Evolutionary conservation across 768 basidiomycete species (phyloP).

Genomic region (Rhizopogon vinicolor): DNA sequence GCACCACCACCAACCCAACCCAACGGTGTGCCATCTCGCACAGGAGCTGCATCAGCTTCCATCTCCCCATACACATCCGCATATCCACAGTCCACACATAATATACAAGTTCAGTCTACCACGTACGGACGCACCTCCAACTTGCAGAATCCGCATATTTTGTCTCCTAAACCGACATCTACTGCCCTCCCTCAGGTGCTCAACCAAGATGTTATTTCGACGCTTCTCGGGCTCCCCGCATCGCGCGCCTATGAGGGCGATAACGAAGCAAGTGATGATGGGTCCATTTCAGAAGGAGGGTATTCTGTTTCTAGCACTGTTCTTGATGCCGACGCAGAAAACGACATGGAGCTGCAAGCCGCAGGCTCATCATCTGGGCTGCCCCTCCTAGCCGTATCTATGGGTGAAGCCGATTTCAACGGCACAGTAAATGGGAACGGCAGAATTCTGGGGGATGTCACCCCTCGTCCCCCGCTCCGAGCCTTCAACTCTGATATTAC

Average conservation of each 20-base stretch:
- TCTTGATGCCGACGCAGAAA: constrained; percentile 23
- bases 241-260: constrained; percentile 49
- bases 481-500: constrained; percentile 30
- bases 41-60: background rate
- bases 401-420: constrained; percentile 12
- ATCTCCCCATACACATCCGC: constrained; percentile 16
- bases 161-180: constrained; percentile 53
- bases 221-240: constrained; percentile 52
- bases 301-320: constrained; percentile 40
- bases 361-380: constrained; percentile 28
- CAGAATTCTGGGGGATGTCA: constrained; percentile 45
- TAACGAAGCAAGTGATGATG: constrained; percentile 39
- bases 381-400: constrained; percentile 27
- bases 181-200: constrained; percentile 59
- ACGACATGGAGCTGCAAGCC: constrained; percentile 19
- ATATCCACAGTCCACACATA: constrained; percentile 8
- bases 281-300: constrained; percentile 34
- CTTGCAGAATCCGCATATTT: constrained; percentile 34
- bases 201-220: constrained; percentile 64
- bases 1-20: constrained; percentile 28
- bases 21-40: constrained; percentile 14
- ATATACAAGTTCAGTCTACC: constrained; percentile 5
- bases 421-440: constrained; percentile 9
- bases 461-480: constrained; percentile 48
- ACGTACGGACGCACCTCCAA: constrained; percentile 13